Conservation (phyloP, 768 basidiomycete species). For the Suillus bovinus region DNA sequence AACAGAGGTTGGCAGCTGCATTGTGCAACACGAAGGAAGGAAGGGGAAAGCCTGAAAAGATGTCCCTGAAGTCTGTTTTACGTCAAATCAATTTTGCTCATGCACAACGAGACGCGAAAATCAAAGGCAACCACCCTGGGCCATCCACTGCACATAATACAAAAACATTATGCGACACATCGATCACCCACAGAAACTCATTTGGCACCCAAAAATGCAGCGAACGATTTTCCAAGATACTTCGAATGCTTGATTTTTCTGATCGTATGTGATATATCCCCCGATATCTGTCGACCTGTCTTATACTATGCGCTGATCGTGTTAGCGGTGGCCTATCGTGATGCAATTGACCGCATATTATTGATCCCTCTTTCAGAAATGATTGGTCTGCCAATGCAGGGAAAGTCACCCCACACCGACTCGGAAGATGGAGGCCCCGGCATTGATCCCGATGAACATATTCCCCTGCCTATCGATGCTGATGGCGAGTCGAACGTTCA, state of each 20-base stretch:
- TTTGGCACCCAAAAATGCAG: slow-evolving; percentile 10
- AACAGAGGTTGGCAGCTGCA: slow-evolving; percentile 54
- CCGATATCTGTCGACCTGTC: background rate
- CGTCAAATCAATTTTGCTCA: slow-evolving; percentile 29
- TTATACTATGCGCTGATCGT: slow-evolving; percentile 9
- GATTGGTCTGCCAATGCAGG: background rate
- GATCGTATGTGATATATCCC: slow-evolving; percentile 26
- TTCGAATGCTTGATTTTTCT: slow-evolving; percentile 25
- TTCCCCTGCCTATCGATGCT: background rate
- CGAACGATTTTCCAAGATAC: slow-evolving; percentile 24
- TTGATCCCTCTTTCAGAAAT: slow-evolving; percentile 4
- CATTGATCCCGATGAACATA: background rate
- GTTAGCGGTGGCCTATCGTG: slow-evolving; percentile 28
- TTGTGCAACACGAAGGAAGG: slow-evolving; percentile 26
- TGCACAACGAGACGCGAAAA: slow-evolving; percentile 18
- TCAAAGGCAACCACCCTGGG: background rate
- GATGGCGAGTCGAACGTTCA: slow-evolving; percentile 6
- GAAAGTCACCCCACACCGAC: background rate
- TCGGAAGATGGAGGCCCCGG: background rate
- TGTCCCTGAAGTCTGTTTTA: slow-evolving; percentile 14
- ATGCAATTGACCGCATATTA: slow-evolving; percentile 29
- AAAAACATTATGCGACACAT: slow-evolving; percentile 8
- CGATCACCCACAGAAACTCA: slow-evolving; percentile 1
- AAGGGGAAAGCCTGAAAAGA: slow-evolving; percentile 5
- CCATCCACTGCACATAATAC: slow-evolving; percentile 1